Base-by-base conservation (phyloP, 768 basidiomycete genomes). In the Tricholoma sp. region DNA sequence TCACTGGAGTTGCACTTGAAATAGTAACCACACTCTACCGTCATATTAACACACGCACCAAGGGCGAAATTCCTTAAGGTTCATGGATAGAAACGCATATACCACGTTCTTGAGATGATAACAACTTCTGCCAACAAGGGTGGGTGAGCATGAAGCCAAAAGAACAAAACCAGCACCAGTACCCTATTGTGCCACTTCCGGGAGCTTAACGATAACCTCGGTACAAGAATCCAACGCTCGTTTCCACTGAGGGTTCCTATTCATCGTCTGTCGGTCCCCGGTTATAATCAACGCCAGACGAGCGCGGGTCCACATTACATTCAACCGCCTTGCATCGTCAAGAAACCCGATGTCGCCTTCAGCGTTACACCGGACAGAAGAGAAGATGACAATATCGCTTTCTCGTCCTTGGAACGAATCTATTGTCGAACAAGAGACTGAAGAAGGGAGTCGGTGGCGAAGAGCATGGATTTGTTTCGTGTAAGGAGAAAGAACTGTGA, bases 251-350 rank as follows among this genome's bases (percentile, higher is more conserved):
- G 63, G 59, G 22, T 76, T 76, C 35, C 61, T 67, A 5, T 64
- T 71, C 72, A 86, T 71, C 8, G 85, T 86, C 1, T 63, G 66
- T 27, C 70, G 70, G 65, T 86, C 79, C 0, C 86, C 85, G n/a
- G 87, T 72, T 29, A 88, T 71, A 53, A 88, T 77, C 61, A 88
- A 65, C 0, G 76, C 86, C 32, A 82, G 62, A 60, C 75, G 73
- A 1, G 85, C 83, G 1, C 86, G 71, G 12, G 86, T 88, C 86
- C 85, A 88, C 74, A 84, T 84, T 7, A 88, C 86, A 62, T 88
- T 86, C 63, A 85, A 65, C 60, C 84, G 64, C 55, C 84, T 71
- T 49, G 72, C 76, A 66, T 86, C 84, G 22, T 83, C 83, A 32
- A 87, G 69, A 59, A 88, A 89, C 5, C 86, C 85, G 47, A 88